A percentile compares a stretch with the other conserved stretches of the same genome.
These are phyloP conservation scores for Ascochyta fabae DNA, from an alignment of 2,329 filamentous ascomycete genomes.

Conservation along the genomic window DNA sequence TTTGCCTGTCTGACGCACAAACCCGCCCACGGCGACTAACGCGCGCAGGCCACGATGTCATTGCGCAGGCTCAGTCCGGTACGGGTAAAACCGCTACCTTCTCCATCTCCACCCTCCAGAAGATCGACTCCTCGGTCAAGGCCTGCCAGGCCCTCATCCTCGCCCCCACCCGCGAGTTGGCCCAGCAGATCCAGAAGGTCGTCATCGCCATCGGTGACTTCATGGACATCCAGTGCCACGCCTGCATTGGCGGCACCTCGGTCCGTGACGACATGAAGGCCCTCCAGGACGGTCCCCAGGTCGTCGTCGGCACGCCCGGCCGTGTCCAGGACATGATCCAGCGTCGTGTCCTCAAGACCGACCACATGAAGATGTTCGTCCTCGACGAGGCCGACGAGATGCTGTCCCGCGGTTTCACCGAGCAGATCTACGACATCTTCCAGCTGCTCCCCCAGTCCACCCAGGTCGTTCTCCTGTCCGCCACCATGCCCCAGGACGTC, in stretches of 20 bases:
- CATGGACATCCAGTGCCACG: conserved; percentile 99
- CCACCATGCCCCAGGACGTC: conserved; percentile 98
- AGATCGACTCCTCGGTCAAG: conserved; percentile 95
- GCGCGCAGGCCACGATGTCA: conserved; percentile 84
- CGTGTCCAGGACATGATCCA: conserved; percentile 99
- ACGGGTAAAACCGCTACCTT: conserved; percentile 99
- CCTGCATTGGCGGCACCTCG: conserved; percentile 98
- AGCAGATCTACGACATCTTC: conserved; percentile 99
- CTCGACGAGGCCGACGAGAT: conserved; percentile 99
- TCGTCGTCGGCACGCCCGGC: conserved; percentile 96
- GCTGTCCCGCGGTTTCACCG: conserved; percentile 98
- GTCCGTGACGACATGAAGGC: conserved; percentile 99
- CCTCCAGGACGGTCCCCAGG: conserved; percentile 92
- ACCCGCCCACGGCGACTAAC: conserved; percentile 30
- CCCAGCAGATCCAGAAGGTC: conserved; percentile 99
- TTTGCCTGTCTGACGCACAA: conserved; percentile 14
- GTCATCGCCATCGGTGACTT: conserved; percentile 98
- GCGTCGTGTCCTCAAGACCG: conserved; percentile 94
- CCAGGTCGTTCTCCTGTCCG: conserved; percentile 96
- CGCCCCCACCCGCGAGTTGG: conserved; percentile 96
- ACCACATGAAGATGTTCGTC: conserved; percentile 99
- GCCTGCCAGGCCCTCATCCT: conserved; percentile 98
- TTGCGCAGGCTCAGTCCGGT: conserved; percentile 98
- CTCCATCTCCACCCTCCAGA: conserved; percentile 98
- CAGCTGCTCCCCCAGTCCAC: conserved; percentile 97